A percentile compares a stretch with the other conserved stretches of the same genome.
These are phyloP conservation scores for Lentinus polychrous DNA, from an alignment of 1,284 basidiomycete genomes.

Conservation along the genomic window DNA sequence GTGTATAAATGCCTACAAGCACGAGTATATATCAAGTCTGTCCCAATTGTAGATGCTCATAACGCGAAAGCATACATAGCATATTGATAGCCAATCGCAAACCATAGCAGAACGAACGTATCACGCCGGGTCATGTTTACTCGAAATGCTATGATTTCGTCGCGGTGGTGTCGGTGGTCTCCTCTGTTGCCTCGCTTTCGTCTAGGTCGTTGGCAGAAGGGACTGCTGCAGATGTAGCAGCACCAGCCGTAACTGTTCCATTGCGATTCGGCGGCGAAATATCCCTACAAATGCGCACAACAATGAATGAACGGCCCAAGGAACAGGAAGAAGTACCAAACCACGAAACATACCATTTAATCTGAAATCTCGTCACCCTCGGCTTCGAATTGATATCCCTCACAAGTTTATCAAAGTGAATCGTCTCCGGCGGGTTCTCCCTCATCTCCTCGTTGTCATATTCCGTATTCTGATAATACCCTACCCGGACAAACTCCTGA, in stretches of 20 bases:
- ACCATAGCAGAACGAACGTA: too few relatives aligned
- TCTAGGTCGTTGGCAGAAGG: slow-evolving; percentile 72
- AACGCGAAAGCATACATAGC: too few relatives aligned
- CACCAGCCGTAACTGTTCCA: slow-evolving; percentile 44
- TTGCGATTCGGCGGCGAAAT: slow-evolving; percentile 46
- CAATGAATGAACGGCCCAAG: not conserved
- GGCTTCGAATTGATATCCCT: slow-evolving; percentile 91
- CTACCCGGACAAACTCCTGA: slow-evolving; percentile 97
- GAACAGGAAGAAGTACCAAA: not conserved
- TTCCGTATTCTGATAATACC: slow-evolving; percentile 99
- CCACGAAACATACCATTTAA: slow-evolving; percentile 55
- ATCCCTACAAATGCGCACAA: slow-evolving; percentile 52
- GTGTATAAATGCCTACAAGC: too few relatives aligned
- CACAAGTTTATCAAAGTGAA: slow-evolving; percentile 74
- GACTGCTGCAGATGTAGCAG: slow-evolving; percentile 71
- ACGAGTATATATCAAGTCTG: too few relatives aligned
- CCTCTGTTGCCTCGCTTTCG: not conserved
- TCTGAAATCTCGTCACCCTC: slow-evolving; percentile 87
- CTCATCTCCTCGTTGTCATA: slow-evolving; percentile 93
- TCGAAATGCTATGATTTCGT: too few relatives aligned
- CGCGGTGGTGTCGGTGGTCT: too few relatives aligned
- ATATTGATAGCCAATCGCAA: too few relatives aligned
- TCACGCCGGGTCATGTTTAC: too few relatives aligned
- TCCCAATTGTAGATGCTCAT: too few relatives aligned
- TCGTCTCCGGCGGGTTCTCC: slow-evolving; percentile 59